These are phyloP conservation scores for Carpinus viminea DNA, from an alignment of 306 rosid genomes.

Conservation along the genomic window DNA sequence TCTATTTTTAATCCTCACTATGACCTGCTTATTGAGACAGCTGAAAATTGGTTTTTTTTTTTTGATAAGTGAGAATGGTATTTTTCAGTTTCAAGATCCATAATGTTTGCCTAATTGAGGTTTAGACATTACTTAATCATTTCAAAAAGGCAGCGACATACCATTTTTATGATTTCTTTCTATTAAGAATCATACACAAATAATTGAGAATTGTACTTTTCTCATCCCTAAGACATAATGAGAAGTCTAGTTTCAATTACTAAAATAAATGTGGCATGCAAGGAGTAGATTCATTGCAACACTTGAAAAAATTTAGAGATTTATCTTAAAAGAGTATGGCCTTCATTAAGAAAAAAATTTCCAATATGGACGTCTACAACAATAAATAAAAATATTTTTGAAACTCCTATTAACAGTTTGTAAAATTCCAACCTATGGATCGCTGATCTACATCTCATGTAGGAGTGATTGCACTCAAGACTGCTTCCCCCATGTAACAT, in stretches of 20 bases:
- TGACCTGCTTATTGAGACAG: too few relatives aligned
- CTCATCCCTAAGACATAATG: not conserved
- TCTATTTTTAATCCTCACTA: too few relatives aligned
- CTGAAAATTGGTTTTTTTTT: too few relatives aligned
- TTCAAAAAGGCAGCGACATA: too few relatives aligned
- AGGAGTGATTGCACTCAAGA: not conserved
- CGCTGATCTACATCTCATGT: not conserved
- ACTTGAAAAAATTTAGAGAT: not conserved
- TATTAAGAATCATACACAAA: too few relatives aligned
- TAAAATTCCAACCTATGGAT: not conserved
- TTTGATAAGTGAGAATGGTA: too few relatives aligned
- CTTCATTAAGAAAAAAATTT: not conserved
- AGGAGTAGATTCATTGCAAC: not conserved
- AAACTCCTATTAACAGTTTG: not conserved
- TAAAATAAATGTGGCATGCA: too few relatives aligned
- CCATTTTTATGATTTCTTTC: too few relatives aligned
- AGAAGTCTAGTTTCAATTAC: not conserved
- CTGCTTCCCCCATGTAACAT: not conserved
- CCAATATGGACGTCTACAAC: not conserved
- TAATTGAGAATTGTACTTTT: too few relatives aligned
- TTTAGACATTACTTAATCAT: too few relatives aligned
- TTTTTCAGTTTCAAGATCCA: too few relatives aligned
- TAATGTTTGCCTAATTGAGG: too few relatives aligned
- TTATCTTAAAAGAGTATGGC: not conserved
- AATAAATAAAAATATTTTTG: not conserved